Evolutionary conservation across 176 grass and related monocot genomes (phyloP), one percentile per base, ranked within the genome.

Genomic region (Cocos nucifera): DNA sequence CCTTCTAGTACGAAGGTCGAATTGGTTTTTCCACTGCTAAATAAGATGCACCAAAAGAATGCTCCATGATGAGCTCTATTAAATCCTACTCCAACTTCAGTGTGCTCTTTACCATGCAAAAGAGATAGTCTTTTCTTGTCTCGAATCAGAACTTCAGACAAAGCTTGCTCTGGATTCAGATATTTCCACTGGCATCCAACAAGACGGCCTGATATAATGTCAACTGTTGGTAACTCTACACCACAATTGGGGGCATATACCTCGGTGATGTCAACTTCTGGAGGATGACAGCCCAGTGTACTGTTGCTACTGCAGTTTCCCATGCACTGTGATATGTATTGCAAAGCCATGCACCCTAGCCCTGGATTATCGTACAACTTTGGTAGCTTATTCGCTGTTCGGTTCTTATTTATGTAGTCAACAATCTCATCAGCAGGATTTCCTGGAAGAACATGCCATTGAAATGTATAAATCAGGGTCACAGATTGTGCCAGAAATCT

Each of bases 181-280:
- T 65, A 54, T 32, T 77, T 67, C 66, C 69, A 77, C 56, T 67
- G 57, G 80, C 87, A 96, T 27, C 78, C 80, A 59, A 90, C 22
- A 61, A 90, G 72, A 56, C 53, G 83, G 17, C 72, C 83, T 3
- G 83, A 70, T 48, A 96, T 65, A 24, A 70, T 28, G 69, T 88
- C 78, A 4, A 96, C 78, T 19, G 92, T 90, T 60, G 92, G 92
- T 48, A 96, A 69, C 77, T 96, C 92, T 15, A 96, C 87, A 50
- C 87, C 92, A 29, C 92, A 96, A 65, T 96, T 90, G 63, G 87
- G 76, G 51, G 92, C 87, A 77, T 88, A 96, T 15, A 96, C 83
- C 75, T 96, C 87, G 0, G 92, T 96, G 56, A 96, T 78, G 78
- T 96, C 78, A 1, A 66, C 54, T 78, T 90, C 87, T 0, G 83